Evolutionary conservation across 768 basidiomycete species (phyloP).

Genomic region (Xerocomellus intermedius): DNA sequence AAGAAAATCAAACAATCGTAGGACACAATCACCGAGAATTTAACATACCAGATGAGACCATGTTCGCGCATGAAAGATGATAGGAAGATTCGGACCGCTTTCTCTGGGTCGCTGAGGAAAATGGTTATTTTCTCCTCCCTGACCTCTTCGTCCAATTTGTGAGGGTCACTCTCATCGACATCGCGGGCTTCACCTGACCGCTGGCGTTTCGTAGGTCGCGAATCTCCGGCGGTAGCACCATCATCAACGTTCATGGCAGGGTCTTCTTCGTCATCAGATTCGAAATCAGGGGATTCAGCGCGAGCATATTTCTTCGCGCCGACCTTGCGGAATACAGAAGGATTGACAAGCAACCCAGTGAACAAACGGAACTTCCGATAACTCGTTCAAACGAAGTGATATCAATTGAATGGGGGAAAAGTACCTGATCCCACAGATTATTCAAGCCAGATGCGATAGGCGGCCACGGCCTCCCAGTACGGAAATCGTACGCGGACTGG

Average conservation of each 20-base stretch:
- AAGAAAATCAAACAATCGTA: not conserved
- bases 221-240: not conserved
- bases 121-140: conserved; percentile 44
- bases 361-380: conserved; percentile 56
- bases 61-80: conserved; percentile 66
- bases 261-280: conserved; percentile 29
- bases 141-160: conserved; percentile 30
- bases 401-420: conserved; percentile 1
- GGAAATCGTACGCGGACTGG: conserved; percentile 60
- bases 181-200: conserved; percentile 15
- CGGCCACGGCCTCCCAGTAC: conserved; percentile 40
- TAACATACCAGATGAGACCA: conserved; percentile 65
- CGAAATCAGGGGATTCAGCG: conserved; percentile 37
- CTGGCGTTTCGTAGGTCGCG: conserved; percentile 25
- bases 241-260: conserved; percentile 5
- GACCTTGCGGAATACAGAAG: conserved; percentile 36
- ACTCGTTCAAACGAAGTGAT: conserved; percentile 2
- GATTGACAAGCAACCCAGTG: conserved; percentile 53
- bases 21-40: not conserved
- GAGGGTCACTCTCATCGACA: conserved; percentile 36
- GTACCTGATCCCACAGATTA: conserved; percentile 66
- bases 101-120: conserved; percentile 66
- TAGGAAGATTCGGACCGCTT: conserved; percentile 59
- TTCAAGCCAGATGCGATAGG: conserved; percentile 30
- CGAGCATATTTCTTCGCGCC: conserved; percentile 28